These are phyloP conservation scores for Diaporthe nobilis DNA, from an alignment of 2,329 filamentous ascomycete species.

Conservation along the genomic window DNA sequence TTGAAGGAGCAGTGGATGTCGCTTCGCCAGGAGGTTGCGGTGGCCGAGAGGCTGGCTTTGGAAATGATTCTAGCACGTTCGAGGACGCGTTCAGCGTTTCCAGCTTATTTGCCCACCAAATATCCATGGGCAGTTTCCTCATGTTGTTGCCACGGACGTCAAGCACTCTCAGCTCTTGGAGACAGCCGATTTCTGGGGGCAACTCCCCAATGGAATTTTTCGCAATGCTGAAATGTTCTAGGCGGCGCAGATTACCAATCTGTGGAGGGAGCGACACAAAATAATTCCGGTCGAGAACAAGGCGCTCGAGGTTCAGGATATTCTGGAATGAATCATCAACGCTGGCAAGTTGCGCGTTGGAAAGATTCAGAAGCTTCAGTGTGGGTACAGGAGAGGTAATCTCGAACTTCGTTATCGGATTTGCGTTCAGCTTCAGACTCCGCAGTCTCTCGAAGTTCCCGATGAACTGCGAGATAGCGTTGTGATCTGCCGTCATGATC, in stretches of 20 bases:
- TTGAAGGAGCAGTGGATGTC: slow-evolving; percentile 41
- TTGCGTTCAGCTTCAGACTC: slow-evolving; percentile 91
- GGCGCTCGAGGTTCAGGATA: slow-evolving; percentile 86
- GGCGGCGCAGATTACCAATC: slow-evolving; percentile 83
- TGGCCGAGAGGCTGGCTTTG: slow-evolving; percentile 83
- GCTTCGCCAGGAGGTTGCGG: slow-evolving; percentile 72
- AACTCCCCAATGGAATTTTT: slow-evolving; percentile 90
- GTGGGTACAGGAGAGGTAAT: slow-evolving; percentile 83
- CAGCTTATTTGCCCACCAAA: slow-evolving; percentile 95
- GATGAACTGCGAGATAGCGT: slow-evolving; percentile 89
- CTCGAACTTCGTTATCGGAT: slow-evolving; percentile 94
- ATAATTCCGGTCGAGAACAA: slow-evolving; percentile 95
- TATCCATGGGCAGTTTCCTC: slow-evolving; percentile 86
- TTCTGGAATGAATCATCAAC: slow-evolving; percentile 92
- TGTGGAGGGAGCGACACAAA: slow-evolving; percentile 90
- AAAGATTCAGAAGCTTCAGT: slow-evolving; percentile 88
- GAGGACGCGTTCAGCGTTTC: slow-evolving; percentile 96
- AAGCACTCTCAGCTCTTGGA: slow-evolving; percentile 85
- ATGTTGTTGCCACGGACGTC: slow-evolving; percentile 96
- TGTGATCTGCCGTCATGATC: slow-evolving; percentile 91
- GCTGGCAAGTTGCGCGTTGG: slow-evolving; percentile 90
- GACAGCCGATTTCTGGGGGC: slow-evolving; percentile 88
- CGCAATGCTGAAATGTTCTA: slow-evolving; percentile 95
- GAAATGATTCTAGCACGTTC: slow-evolving; percentile 91
- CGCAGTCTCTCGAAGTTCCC: slow-evolving; percentile 90